Conservation (phyloP, 768 basidiomycete genomes). For the Solioccasus polychromus region DNA sequence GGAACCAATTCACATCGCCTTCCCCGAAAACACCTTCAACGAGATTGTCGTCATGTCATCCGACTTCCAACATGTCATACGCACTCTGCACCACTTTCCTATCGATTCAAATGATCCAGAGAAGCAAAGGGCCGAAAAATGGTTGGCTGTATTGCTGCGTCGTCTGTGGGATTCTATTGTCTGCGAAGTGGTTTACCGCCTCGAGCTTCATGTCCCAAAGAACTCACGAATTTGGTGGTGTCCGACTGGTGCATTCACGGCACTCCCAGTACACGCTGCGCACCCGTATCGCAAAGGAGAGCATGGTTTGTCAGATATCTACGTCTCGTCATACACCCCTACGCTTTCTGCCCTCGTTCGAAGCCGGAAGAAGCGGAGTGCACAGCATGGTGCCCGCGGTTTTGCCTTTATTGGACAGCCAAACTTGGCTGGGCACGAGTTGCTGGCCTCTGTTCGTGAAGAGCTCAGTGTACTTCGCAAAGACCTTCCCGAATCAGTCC, state of each 20-base stretch:
- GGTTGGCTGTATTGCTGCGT: conserved; percentile 9
- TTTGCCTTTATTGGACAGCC: conserved; percentile 21
- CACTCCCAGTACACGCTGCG: conserved; percentile 31
- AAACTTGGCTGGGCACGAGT: not conserved
- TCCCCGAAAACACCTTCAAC: conserved; percentile 4
- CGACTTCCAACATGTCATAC: not conserved
- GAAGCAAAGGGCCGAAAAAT: conserved; percentile 4
- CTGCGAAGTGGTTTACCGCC: conserved; percentile 13
- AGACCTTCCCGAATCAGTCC: conserved; percentile 9
- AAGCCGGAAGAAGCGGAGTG: conserved; percentile 3
- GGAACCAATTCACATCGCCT: conserved; percentile 12
- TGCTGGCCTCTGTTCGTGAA: conserved; percentile 4
- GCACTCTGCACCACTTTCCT: not conserved
- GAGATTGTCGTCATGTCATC: conserved; percentile 6
- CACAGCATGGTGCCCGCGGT: not conserved
- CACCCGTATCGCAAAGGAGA: conserved; percentile 12
- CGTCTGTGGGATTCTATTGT: conserved; percentile 24
- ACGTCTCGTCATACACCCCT: conserved; percentile 32
- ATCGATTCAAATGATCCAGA: not conserved
- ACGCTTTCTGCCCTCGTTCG: conserved; percentile 27
- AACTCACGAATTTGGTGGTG: conserved; percentile 31
- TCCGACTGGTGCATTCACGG: conserved; percentile 21
- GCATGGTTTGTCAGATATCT: conserved; percentile 22
- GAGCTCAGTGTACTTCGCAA: conserved; percentile 15
- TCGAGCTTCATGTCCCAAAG: conserved; percentile 9